Evolutionary conservation across 164 flowering plant genomes (phyloP), one percentile per base, ranked within the genome.

Genomic region (Nelumbo lutea): DNA sequence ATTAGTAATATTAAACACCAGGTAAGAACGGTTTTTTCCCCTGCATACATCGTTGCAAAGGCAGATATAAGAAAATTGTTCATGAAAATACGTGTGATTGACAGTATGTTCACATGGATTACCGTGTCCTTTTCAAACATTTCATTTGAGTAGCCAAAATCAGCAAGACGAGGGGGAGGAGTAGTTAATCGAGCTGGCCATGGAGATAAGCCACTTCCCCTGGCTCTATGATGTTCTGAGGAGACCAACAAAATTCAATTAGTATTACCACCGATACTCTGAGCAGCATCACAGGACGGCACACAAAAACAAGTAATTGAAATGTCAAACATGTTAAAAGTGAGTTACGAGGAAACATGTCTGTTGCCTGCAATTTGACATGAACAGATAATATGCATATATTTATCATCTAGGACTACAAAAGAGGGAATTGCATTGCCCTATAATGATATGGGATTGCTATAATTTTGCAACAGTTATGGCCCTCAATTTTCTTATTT

Each of bases 141-240:
- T 27, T 84, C 88, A 67, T 10, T 71, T 42, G 95, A 78, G 77
- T 81, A 86, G 69, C 87, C 93, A 77, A 93, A 82, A 73, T 90
- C 98, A 79, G 89, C 86, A 38, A 90, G 91, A 4, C 96, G 88
- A 14, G 94, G 98, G 72, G 98, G 95, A 59, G 95, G 80, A 74
- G 93, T 62, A 74, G 84, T 86, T 64, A 83, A 73, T 43, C 98
- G 82, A 71, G 91, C 87, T 43, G 98, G 96, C 98, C 96, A 90
- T 15, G 98, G 93, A 66, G 82, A 91, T 77, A 92, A 78, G 70
- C 91, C 95, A 79, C 96, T 90, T 27, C 97, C 97, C 59, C 52
- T 76, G 15, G 77, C 74, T 75, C 44, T 76, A 9, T 86, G 87
- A 64, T 69, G 69, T 65, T 89, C 95, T 89, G 83, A 74, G 56